Evolutionary conservation across 2,329 filamentous ascomycete genomes (phyloP), one percentile per base, ranked within the genome.

Genomic region (Pseudonectria buxi): DNA sequence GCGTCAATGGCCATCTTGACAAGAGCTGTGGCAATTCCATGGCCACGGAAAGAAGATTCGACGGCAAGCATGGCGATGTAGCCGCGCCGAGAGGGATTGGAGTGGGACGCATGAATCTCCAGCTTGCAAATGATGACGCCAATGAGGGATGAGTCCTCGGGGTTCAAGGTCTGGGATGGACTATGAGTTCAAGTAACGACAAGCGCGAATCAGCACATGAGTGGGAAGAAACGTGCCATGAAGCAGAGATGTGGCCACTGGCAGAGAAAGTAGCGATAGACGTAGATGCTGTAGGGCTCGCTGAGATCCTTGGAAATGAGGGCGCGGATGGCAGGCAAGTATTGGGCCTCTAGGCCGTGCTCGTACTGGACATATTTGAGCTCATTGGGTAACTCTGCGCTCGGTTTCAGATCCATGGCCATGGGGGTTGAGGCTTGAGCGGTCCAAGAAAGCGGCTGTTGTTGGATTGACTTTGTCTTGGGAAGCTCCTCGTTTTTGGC

Each of bases 61-160:
- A 95, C 89, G n/a, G 92, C 92, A 28, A 98, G 74, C 92, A 98
- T 98, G 55, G 92, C 92, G 50, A 98, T 96, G 64, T 98, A 98
- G 38, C 92, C 92, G 44, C 92, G 78, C 45, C 88, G 71, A 0
- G 78, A 81, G 2, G 76, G 65, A 1, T 75, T 68, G 2, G 88
- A 89, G 45, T 90, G 88, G 6, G 83, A 85, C 14, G 86, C 77
- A 64, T 98, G 92, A 15, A 79, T 76, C 59, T 98, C 92, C 40
- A 98, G 78, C 61, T 98, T 98, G 63, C 84, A 95, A 41, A 98
- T 81, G 29, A 98, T 83, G 30, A 96, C 89, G 38, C 92, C 92
- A 40, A 95, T 76, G 37, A 98, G 76, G 34, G 72, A 72, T 12
- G 68, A 65, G 46, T 79, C 74, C 33, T 67, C 56, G 11, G 78